phyloP scores from a whole-genome alignment of 2,329 filamentous ascomycete genomes.

The Chrysoporthe deuterocubensis region DNA sequence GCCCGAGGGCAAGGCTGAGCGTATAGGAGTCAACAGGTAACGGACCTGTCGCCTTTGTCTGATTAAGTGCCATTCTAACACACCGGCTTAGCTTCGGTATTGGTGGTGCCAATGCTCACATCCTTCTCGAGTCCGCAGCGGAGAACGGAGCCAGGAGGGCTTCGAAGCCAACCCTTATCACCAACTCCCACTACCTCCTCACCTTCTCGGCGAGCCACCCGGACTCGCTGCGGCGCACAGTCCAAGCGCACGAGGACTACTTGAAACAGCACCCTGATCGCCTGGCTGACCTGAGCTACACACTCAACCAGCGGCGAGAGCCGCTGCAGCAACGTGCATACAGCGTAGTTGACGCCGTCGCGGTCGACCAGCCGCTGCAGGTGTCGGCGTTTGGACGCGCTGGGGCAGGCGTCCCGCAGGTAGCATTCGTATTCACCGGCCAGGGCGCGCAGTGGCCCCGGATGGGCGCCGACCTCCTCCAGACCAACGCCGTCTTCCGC shows the following conservation, averaged over 20 bases:
- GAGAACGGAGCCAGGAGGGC: neutral
- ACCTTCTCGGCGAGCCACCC: slow-evolving; percentile 15
- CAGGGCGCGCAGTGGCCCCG: slow-evolving; percentile 36
- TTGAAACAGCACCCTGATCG: neutral
- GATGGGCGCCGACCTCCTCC: slow-evolving; percentile 37
- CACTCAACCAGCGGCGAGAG: slow-evolving; percentile 1
- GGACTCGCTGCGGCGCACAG: slow-evolving; percentile 4
- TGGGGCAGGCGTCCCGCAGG: neutral
- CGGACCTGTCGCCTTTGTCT: neutral
- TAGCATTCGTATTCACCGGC: slow-evolving; percentile 28
- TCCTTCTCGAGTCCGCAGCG: slow-evolving; percentile 11
- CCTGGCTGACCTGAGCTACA: slow-evolving; percentile 17
- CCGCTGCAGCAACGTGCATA: neutral
- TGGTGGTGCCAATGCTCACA: slow-evolving; percentile 43
- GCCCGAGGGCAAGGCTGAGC: slow-evolving; percentile 34
- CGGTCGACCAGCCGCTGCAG: neutral
- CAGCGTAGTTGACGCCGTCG: neutral
- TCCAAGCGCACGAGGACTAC: neutral
- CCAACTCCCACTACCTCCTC: slow-evolving; percentile 9
- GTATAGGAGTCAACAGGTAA: slow-evolving; percentile 36
- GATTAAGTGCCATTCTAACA: neutral
- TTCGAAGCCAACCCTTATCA: neutral
- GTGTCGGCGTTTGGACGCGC: neutral
- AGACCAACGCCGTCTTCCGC: slow-evolving; percentile 29
- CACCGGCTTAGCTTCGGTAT: slow-evolving; percentile 38